Evolutionary conservation across 2,329 filamentous ascomycete genomes (phyloP).

Genomic region (Scedosporium dehoogii): DNA sequence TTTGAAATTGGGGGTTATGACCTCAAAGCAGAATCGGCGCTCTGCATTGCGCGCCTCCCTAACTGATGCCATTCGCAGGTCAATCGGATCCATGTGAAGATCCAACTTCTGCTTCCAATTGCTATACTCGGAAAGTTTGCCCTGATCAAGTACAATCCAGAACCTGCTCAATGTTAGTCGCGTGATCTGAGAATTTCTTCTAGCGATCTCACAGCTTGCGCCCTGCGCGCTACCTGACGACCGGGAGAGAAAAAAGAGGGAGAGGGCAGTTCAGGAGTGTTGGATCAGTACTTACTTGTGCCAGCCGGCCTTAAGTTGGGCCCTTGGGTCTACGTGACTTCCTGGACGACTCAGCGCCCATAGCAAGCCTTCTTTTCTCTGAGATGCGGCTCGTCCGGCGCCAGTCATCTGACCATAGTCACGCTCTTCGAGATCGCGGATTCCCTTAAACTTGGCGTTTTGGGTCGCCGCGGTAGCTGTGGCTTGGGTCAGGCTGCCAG

Average conservation of each 20-base stretch:
- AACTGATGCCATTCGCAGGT: slow-evolving; percentile 92
- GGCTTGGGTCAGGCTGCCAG: slow-evolving; percentile 39
- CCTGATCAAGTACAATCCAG: slow-evolving; percentile 96
- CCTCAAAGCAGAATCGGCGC: slow-evolving; percentile 92
- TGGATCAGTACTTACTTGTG: slow-evolving; percentile 64
- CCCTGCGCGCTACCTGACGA: background rate
- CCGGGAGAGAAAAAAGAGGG: too few species aligned
- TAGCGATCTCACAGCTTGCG: background rate
- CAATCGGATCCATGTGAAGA: slow-evolving; percentile 95
- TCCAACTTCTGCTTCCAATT: slow-evolving; percentile 99
- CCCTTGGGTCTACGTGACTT: slow-evolving; percentile 85
- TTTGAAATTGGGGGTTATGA: slow-evolving; percentile 93
- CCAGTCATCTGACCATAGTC: slow-evolving; percentile 44
- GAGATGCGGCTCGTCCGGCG: slow-evolving; percentile 50
- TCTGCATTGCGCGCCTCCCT: slow-evolving; percentile 92
- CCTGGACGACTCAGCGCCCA: slow-evolving; percentile 92
- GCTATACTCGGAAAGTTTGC: slow-evolving; percentile 93
- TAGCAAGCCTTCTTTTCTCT: slow-evolving; percentile 85
- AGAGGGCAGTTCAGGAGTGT: too few species aligned
- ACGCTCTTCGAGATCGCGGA: slow-evolving; percentile 84
- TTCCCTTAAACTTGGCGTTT: slow-evolving; percentile 69
- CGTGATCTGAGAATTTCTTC: background rate
- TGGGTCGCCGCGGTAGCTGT: slow-evolving; percentile 40
- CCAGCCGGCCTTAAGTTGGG: slow-evolving; percentile 88
- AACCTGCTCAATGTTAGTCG: slow-evolving; percentile 49